These are phyloP conservation scores for Aspergillus asperescens DNA, from an alignment of 495 filamentous ascomycete species.

Conservation along the genomic window DNA sequence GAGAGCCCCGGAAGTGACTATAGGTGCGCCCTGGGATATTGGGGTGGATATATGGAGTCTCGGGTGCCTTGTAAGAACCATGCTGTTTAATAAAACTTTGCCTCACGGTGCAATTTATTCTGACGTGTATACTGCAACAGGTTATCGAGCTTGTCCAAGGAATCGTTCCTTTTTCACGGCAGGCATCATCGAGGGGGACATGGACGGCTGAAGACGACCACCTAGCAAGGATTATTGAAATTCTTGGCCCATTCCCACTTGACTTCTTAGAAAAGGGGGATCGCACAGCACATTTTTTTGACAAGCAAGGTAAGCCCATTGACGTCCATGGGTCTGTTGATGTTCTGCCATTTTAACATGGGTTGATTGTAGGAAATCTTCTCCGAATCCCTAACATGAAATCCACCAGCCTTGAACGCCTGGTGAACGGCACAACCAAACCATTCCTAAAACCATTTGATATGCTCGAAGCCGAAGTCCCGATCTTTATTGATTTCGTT, in stretches of 20 bases:
- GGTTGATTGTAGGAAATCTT: slow-evolving; percentile 16
- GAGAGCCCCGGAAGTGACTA: slow-evolving; percentile 43
- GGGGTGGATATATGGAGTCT: slow-evolving; percentile 45
- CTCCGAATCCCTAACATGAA: slow-evolving; percentile 21
- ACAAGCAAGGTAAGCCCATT: slow-evolving; percentile 16
- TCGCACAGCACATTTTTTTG: slow-evolving; percentile 12
- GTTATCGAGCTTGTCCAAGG: slow-evolving; percentile 25
- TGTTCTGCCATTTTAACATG: not conserved
- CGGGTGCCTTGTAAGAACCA: slow-evolving; percentile 35
- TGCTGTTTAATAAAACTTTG: slow-evolving; percentile 1
- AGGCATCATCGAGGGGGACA: slow-evolving; percentile 16
- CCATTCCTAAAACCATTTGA: slow-evolving; percentile 20
- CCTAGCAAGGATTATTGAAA: slow-evolving; percentile 17
- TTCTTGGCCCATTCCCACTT: slow-evolving; percentile 20
- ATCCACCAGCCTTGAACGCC: slow-evolving; percentile 19
- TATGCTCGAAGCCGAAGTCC: slow-evolving; percentile 21
- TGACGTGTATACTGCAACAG: slow-evolving; percentile 5
- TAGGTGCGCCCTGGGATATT: slow-evolving; percentile 35
- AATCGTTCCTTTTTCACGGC: slow-evolving; percentile 21
- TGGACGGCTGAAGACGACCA: slow-evolving; percentile 24
- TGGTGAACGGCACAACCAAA: slow-evolving; percentile 20
- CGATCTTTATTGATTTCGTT: slow-evolving; percentile 33
- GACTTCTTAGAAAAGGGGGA: slow-evolving; percentile 12
- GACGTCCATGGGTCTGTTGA: not conserved
- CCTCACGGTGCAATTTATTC: not conserved